These are phyloP conservation scores for Theileria annulata DNA, from an alignment of 169 alveolate genomes.

Conservation along the genomic window DNA sequence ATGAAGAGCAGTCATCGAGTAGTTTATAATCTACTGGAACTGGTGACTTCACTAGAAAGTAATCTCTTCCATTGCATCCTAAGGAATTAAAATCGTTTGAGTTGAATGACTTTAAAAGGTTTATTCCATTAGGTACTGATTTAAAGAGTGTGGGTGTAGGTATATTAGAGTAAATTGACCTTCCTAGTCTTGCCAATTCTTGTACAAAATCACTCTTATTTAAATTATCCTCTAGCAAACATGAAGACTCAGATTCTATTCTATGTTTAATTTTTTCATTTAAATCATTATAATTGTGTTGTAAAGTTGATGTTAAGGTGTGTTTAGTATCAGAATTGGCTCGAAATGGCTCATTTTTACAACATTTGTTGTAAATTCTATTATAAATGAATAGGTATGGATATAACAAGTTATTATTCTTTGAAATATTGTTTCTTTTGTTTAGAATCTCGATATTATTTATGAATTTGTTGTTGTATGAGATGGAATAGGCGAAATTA, in stretches of 20 bases:
- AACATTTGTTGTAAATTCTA: neutral
- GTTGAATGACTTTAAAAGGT: conserved; percentile 6
- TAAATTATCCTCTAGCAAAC: neutral
- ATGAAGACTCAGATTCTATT: neutral
- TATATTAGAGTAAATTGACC: conserved; percentile 12
- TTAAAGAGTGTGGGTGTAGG: conserved; percentile 28
- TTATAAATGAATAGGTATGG: neutral
- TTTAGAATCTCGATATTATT: neutral
- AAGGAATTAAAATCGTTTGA: neutral
- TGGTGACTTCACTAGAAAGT: conserved; percentile 32
- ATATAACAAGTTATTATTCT: neutral
- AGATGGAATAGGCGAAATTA: neutral
- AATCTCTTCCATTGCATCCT: neutral
- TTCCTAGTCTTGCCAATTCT: conserved; percentile 24
- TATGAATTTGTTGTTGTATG: neutral
- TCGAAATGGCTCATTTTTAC: neutral
- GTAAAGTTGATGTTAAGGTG: neutral
- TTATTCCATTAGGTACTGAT: conserved; percentile 20
- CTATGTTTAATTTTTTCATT: neutral
- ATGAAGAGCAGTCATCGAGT: conserved; percentile 41
- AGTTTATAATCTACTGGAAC: conserved; percentile 22
- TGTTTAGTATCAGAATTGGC: neutral
- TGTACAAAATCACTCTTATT: neutral
- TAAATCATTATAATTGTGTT: neutral
- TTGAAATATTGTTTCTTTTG: neutral